Percentiles rank a stretch among this genome's conserved stretches.
phyloP scores from a whole-genome alignment of 345 rosid genomes.

The Gossypium longicalyx region DNA sequence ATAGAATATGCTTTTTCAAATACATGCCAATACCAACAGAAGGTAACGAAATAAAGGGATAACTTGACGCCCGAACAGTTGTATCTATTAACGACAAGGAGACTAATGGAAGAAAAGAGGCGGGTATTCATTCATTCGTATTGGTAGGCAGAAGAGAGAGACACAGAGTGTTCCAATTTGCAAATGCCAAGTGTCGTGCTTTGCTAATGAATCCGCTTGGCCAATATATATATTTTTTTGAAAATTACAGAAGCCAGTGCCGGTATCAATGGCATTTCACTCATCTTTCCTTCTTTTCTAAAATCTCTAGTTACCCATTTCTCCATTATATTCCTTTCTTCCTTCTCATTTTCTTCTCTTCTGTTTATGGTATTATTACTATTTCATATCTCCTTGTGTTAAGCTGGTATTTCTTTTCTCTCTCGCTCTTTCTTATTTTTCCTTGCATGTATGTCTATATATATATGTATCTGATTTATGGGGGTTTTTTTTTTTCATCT shows the following conservation, averaged over 20 bases:
- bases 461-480: background rate
- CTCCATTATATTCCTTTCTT: background rate
- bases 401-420: background rate
- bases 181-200: background rate
- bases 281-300: background rate
- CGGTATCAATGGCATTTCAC: no score
- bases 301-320: conserved; percentile 3
- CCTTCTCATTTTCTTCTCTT: background rate
- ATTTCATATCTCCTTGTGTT: background rate
- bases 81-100: background rate
- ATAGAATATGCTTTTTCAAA: background rate
- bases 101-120: background rate
- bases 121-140: no score
- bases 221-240: background rate
- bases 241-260: background rate
- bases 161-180: background rate
- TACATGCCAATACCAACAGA: background rate
- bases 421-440: background rate
- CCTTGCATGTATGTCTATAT: background rate
- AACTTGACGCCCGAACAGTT: background rate
- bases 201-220: background rate
- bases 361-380: background rate
- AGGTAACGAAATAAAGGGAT: background rate
- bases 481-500: background rate
- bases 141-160: background rate